Percentiles rank a stretch among this genome's conserved stretches.
Evolutionary conservation across 140 eudicot species (phyloP).

Genomic region (Stevia rebaudiana): DNA sequence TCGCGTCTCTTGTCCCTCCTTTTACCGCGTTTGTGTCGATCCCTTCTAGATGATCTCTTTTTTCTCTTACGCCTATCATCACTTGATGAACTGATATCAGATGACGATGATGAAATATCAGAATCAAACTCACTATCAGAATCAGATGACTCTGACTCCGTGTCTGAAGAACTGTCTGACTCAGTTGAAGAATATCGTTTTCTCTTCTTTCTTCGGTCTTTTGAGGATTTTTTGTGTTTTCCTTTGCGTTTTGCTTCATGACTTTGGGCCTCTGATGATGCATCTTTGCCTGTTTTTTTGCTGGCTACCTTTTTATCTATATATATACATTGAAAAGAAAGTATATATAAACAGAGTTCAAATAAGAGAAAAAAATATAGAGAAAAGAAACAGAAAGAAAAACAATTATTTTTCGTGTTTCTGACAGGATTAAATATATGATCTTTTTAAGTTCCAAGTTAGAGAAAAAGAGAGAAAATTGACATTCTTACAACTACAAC

Average conservation of each 20-base stretch:
- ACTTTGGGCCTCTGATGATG: slow-evolving; percentile 43
- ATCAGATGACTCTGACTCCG: slow-evolving; percentile 63
- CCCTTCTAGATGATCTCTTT: slow-evolving; percentile 77
- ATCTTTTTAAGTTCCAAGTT: background rate
- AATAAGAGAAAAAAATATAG: background rate
- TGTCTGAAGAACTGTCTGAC: slow-evolving; percentile 76
- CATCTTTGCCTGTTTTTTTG: slow-evolving; percentile 64
- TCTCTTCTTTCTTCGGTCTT: slow-evolving; percentile 64
- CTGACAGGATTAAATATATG: background rate
- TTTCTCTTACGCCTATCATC: slow-evolving; percentile 75
- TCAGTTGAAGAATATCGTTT: slow-evolving; percentile 66
- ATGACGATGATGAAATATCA: slow-evolving; percentile 50
- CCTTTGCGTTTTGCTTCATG: slow-evolving; percentile 53
- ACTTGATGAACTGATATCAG: slow-evolving; percentile 83
- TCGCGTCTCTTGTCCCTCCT: slow-evolving; percentile 62
- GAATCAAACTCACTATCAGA: slow-evolving; percentile 74
- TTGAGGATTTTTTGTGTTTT: slow-evolving; percentile 75
- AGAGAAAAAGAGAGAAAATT: background rate
- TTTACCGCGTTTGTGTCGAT: slow-evolving; percentile 60
- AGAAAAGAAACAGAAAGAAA: background rate
- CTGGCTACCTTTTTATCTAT: slow-evolving; percentile 51
- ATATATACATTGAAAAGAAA: slow-evolving; percentile 1
- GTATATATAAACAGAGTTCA: background rate
- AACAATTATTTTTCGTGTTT: background rate
- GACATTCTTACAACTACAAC: background rate